Base-by-base conservation (phyloP, 352 stramenopile genomes). In the Globisporangium okanoganense region DNA sequence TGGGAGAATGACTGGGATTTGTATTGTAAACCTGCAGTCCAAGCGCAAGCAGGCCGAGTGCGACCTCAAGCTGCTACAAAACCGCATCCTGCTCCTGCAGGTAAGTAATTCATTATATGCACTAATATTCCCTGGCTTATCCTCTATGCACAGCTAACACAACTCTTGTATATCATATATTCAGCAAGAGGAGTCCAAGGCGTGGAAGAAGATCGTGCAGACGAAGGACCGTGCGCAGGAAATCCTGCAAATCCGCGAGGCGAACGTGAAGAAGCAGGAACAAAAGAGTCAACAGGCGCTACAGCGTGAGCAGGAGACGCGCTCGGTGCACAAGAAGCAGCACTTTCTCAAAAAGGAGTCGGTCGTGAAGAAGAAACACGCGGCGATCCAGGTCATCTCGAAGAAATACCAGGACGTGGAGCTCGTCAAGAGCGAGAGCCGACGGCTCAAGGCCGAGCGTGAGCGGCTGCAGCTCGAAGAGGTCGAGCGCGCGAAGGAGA, bases 131-230 rank as follows among this genome's bases (percentile, higher is more conserved):
- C n/a, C n/a, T n/a, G n/a, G n/a, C n/a, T n/a, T n/a, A n/a, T n/a
- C n/a, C n/a, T n/a, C n/a, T n/a, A n/a, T n/a, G n/a, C n/a, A 33
- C 29, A 33, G 29, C 29, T 33, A 33, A 33, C 29, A 3, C 29
- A 33, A 33, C 29, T 3, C 29, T 3, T 33, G 29, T 33, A 6
- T 7, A 33, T 33, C 3, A 33, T 6, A 33, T 33, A 5, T 12
- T 20, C 55, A 90, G 77, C 80, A 85, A 62, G 82, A 92, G 66
- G 83, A 92, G 44, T 72, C 70, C 0, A 87, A 86, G 51, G 83
- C 81, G 25, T 91, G 81, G 83, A 86, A 89, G 48, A 93, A 90
- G 61, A 93, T 91, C 22, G 72, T 77, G 36, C 79, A 90, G 67
- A 93, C 83, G 0, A 84, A 90, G 49, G 81, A 90, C 47, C 74